Evolutionary conservation across 495 filamentous ascomycete genomes (phyloP).

Genomic region (Penicillium waksmanii): DNA sequence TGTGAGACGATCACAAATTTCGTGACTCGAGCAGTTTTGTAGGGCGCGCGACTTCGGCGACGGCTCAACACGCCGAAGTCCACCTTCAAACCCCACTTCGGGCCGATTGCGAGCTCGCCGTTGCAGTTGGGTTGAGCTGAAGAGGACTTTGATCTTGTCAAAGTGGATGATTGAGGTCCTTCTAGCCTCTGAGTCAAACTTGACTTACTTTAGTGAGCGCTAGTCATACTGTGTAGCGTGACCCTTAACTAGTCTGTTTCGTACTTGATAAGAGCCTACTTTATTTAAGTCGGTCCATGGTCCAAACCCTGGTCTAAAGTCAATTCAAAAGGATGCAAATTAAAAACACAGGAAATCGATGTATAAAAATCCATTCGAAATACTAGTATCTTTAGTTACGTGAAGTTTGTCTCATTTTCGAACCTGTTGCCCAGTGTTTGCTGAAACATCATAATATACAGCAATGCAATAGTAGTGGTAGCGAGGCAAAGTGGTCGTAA

Average conservation of each 20-base stretch:
- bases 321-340: not conserved
- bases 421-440: too few relatives aligned
- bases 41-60: not conserved
- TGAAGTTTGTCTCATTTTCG: too few relatives aligned
- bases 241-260: too few relatives aligned
- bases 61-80: not conserved
- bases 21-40: not conserved
- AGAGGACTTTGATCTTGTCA: not conserved
- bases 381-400: too few relatives aligned
- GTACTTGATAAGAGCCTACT: too few relatives aligned
- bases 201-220: not conserved
- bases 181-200: not conserved
- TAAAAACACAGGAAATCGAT: not conserved
- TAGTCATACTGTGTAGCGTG: too few relatives aligned
- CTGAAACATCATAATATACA: too few relatives aligned
- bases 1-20: conserved; percentile 1
- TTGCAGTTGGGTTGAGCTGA: conserved; percentile 2
- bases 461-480: too few relatives aligned
- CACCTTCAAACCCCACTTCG: conserved; percentile 2
- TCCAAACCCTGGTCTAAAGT: not conserved
- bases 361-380: not conserved
- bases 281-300: not conserved
- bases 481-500: too few relatives aligned
- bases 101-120: not conserved
- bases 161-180: not conserved